Percentiles rank a stretch among this genome's conserved stretches.
phyloP scores from a whole-genome alignment of 495 filamentous ascomycete genomes.

The Penicillium herquei region DNA sequence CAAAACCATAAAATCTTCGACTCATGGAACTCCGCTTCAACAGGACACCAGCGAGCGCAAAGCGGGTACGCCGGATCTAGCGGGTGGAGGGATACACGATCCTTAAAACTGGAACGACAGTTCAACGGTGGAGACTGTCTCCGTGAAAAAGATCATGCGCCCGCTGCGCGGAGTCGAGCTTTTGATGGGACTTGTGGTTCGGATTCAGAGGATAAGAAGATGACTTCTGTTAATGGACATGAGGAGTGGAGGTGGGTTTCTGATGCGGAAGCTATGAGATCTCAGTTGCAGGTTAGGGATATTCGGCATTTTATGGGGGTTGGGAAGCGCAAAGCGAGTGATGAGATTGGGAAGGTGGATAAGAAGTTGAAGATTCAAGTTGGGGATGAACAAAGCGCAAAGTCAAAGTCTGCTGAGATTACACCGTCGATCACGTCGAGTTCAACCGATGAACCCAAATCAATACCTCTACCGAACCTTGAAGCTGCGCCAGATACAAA shows the following conservation, averaged over 20 bases:
- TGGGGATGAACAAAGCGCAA: neutral
- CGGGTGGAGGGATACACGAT: constrained; percentile 69
- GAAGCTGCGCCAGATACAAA: neutral
- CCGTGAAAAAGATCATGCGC: neutral
- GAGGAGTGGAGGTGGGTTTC: constrained; percentile 19
- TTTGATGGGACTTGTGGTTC: constrained; percentile 19
- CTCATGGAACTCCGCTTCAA: constrained; percentile 75
- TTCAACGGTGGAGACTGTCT: constrained; percentile 43
- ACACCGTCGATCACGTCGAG: neutral
- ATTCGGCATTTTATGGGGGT: constrained; percentile 39
- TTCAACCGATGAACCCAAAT: neutral
- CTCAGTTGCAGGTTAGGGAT: constrained; percentile 32
- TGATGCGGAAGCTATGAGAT: constrained; percentile 16
- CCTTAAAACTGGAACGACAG: constrained; percentile 64
- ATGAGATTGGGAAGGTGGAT: constrained; percentile 2
- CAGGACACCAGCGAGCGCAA: constrained; percentile 78
- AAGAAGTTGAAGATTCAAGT: constrained; percentile 14
- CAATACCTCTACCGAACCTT: neutral
- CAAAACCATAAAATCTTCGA: constrained; percentile 61
- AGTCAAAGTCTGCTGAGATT: no score
- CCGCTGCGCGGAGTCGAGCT: constrained; percentile 7
- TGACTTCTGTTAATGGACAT: neutral
- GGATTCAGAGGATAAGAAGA: neutral
- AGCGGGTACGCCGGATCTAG: constrained; percentile 53
- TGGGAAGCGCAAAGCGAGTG: constrained; percentile 23